These are phyloP conservation scores for Symbiodinium natans DNA, from an alignment of 73 alveolate genomes.

Conservation along the genomic window DNA sequence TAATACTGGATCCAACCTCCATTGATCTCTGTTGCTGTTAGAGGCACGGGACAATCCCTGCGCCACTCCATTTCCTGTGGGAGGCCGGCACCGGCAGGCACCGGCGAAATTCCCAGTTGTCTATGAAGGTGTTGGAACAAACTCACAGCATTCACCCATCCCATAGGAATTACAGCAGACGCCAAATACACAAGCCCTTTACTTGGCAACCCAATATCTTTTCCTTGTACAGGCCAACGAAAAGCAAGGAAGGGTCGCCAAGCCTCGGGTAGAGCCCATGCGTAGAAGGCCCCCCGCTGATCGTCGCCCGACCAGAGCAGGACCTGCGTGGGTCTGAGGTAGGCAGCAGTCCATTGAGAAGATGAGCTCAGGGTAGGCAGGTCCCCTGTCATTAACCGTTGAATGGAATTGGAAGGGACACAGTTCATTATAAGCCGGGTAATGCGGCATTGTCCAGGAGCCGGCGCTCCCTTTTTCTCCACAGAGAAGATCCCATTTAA, in stretches of 20 bases:
- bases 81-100: background rate
- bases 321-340: background rate
- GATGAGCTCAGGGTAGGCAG: background rate
- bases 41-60: background rate
- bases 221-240: background rate
- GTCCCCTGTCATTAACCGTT: background rate
- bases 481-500: background rate
- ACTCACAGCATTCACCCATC: slow-evolving; percentile 14
- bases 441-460: background rate
- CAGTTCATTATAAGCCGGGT: slow-evolving; percentile 4
- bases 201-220: background rate
- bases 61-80: background rate
- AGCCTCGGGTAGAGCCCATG: background rate
- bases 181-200: background rate
- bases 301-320: slow-evolving; percentile 35
- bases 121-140: slow-evolving; percentile 38
- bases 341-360: background rate
- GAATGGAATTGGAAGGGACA: background rate
- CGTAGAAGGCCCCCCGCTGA: slow-evolving; percentile 10
- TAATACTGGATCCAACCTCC: slow-evolving; percentile 10
- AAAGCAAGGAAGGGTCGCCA: background rate
- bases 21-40: background rate
- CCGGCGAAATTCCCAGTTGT: background rate
- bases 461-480: background rate
- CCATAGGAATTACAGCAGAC: slow-evolving; percentile 12